phyloP scores from a whole-genome alignment of 1,284 basidiomycete genomes.

The Moniliophthora roreri region DNA sequence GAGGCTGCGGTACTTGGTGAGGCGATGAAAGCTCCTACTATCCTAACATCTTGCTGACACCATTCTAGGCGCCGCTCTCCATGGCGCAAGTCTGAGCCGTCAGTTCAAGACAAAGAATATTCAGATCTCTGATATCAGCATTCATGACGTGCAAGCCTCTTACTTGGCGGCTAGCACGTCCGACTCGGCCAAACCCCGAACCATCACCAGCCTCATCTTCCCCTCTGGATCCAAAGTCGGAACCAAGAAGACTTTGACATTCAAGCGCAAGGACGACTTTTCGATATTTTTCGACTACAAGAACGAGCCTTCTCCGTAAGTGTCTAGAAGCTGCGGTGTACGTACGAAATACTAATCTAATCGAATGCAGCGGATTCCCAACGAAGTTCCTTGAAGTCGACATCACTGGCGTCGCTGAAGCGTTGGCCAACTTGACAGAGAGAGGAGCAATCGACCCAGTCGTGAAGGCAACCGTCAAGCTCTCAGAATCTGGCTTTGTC shows the following conservation, averaged over 20 bases:
- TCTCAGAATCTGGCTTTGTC: constrained; percentile 85
- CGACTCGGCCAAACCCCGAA: constrained; percentile 52
- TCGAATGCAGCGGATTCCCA: constrained; percentile 62
- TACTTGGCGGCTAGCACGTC: constrained; percentile 66
- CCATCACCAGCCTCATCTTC: constrained; percentile 76
- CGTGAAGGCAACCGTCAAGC: constrained; percentile 76
- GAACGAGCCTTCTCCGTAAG: constrained; percentile 55
- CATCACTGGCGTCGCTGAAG: constrained; percentile 67
- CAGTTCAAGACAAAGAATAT: constrained; percentile 98
- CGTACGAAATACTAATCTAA: constrained; percentile 6
- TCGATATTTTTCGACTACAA: constrained; percentile 73
- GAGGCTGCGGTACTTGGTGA: constrained; percentile 91
- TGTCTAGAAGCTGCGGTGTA: too few relatives aligned
- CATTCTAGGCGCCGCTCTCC: constrained; percentile 78
- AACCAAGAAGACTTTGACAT: constrained; percentile 80
- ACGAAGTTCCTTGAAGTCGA: constrained; percentile 68
- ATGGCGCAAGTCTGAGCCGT: constrained; percentile 86
- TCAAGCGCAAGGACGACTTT: constrained; percentile 82
- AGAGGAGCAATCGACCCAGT: constrained; percentile 70
- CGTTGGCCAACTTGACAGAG: constrained; percentile 74
- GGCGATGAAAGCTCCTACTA: constrained; percentile 4
- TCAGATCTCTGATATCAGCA: constrained; percentile 74
- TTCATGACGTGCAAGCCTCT: constrained; percentile 75
- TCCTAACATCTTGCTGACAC: neutral
- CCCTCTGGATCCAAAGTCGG: constrained; percentile 72